phyloP scores from a whole-genome alignment of 805 yeast species.

The Maudiozyma saulgeensis region DNA sequence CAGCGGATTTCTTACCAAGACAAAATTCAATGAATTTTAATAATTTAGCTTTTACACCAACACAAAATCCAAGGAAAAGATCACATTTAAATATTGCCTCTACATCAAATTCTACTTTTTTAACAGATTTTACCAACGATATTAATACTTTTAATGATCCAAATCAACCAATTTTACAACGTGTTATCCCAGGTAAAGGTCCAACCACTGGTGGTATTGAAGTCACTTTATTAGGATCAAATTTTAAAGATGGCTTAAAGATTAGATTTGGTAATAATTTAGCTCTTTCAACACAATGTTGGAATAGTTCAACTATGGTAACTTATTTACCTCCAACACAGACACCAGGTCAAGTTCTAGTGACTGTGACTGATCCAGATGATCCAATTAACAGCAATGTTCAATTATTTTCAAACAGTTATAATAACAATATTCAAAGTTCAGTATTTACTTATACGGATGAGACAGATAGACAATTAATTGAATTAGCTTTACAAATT shows the following conservation, averaged over 20 bases:
- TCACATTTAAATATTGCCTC: constrained; percentile 1
- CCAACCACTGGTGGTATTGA: constrained; percentile 95
- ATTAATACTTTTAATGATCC: neutral
- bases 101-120: neutral
- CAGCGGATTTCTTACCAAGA: constrained; percentile 1
- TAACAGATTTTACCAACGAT: neutral
- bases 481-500: constrained; percentile 90
- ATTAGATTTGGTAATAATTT: constrained; percentile 80
- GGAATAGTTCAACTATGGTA: constrained; percentile 91
- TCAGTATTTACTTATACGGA: constrained; percentile 80
- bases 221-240: constrained; percentile 79
- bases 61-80: constrained; percentile 3
- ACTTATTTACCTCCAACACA: constrained; percentile 89
- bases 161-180: constrained; percentile 52
- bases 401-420: neutral
- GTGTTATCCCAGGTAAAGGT: constrained; percentile 92
- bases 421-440: constrained; percentile 21
- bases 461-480: constrained; percentile 89
- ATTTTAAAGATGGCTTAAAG: constrained; percentile 70
- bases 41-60: neutral
- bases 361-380: constrained; percentile 55
- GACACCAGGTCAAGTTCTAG: constrained; percentile 84
- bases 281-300: constrained; percentile 82
- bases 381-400: neutral
- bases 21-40: constrained; percentile 1